Percentiles rank a stretch among this genome's conserved stretches.
Evolutionary conservation across 306 rosid species (phyloP).

Genomic region (Rubus parviflorus): DNA sequence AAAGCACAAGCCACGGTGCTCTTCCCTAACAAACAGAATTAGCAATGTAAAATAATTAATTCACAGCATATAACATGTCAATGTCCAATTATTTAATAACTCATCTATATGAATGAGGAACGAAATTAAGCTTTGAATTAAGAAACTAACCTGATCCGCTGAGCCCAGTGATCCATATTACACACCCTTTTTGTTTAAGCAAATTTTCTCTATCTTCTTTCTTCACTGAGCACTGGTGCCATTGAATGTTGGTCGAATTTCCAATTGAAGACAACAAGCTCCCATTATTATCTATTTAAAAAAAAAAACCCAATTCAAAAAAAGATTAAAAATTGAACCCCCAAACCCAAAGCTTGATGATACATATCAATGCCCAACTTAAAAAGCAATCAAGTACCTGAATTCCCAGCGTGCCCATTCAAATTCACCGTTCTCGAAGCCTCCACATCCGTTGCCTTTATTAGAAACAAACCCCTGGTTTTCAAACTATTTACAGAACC

Average conservation of each 20-base stretch:
- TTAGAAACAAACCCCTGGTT: slow-evolving; percentile 31
- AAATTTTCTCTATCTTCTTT: slow-evolving; percentile 53
- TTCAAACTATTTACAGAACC: slow-evolving; percentile 24
- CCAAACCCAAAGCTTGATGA: not conserved
- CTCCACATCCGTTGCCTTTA: slow-evolving; percentile 34
- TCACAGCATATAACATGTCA: not conserved
- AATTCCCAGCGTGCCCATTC: slow-evolving; percentile 41
- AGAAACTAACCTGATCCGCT: slow-evolving; percentile 65
- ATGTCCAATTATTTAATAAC: not conserved
- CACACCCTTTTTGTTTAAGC: slow-evolving; percentile 69
- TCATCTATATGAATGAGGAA: not conserved
- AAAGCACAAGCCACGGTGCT: slow-evolving; percentile 93
- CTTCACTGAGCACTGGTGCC: slow-evolving; percentile 64
- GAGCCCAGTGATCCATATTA: slow-evolving; percentile 78
- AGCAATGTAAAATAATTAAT: slow-evolving; percentile 8
- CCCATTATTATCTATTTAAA: slow-evolving; percentile 40
- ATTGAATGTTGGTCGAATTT: slow-evolving; percentile 61
- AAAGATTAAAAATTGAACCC: not conserved
- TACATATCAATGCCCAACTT: not conserved
- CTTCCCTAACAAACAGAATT: slow-evolving; percentile 53
- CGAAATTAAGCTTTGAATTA: not conserved
- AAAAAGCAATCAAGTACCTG: slow-evolving; percentile 30
- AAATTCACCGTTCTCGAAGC: slow-evolving; percentile 36
- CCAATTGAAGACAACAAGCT: slow-evolving; percentile 47
- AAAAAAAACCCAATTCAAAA: not conserved